These are phyloP conservation scores for Pseudopithomyces chartarum DNA, from an alignment of 2,329 filamentous ascomycete species.

Conservation along the genomic window DNA sequence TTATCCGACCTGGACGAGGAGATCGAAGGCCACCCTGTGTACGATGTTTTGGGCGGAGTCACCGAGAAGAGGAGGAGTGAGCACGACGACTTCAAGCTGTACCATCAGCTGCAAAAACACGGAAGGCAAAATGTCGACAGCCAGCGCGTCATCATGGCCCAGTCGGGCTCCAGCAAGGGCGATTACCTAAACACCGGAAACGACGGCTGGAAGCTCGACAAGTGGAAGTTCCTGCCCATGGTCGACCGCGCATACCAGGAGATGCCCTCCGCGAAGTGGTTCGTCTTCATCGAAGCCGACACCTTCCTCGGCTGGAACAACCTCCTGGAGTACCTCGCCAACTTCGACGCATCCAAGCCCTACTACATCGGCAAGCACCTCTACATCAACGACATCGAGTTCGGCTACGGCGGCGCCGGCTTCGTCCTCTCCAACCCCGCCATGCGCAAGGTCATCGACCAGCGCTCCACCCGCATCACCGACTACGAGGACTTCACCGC, in stretches of 20 bases:
- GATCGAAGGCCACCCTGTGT: conserved; percentile 56
- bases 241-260: conserved; percentile 53
- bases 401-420: conserved; percentile 53
- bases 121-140: conserved; percentile 50
- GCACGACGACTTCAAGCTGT: conserved; percentile 59
- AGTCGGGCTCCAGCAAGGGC: conserved; percentile 40
- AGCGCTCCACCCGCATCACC: conserved; percentile 32
- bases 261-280: conserved; percentile 45
- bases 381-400: conserved; percentile 50
- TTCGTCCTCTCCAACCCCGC: conserved; percentile 51
- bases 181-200: conserved; percentile 43
- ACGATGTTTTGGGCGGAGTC: conserved; percentile 53
- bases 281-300: conserved; percentile 46
- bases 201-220: conserved; percentile 60
- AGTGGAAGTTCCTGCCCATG: conserved; percentile 65
- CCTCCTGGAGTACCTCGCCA: conserved; percentile 46
- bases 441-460: conserved; percentile 40
- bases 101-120: conserved; percentile 53
- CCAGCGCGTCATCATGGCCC: conserved; percentile 33
- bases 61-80: conserved; percentile 41
- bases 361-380: conserved; percentile 52
- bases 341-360: conserved; percentile 45
- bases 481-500: conserved; percentile 45
- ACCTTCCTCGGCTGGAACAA: conserved; percentile 46
- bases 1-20: conserved; percentile 65